phyloP scores from a whole-genome alignment of 2,329 filamentous ascomycete species.

The Ophiostoma sp. region DNA sequence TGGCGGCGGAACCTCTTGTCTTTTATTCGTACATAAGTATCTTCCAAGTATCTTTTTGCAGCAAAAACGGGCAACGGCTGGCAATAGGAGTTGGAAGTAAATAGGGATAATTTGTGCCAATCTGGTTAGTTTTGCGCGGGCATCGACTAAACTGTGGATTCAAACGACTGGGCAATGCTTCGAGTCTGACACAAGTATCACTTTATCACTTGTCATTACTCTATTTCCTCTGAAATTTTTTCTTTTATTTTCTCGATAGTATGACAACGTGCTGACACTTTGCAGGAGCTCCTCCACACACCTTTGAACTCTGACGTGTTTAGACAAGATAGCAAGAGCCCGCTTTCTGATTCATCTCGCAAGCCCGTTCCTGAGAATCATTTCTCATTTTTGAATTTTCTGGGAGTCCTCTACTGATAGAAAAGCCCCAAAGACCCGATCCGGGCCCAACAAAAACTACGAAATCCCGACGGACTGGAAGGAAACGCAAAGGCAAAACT shows the following conservation, averaged over 20 bases:
- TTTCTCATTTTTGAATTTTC: not conserved
- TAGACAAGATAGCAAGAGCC: not conserved
- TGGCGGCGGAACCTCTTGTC: not conserved
- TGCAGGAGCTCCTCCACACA: not conserved
- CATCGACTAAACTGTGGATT: slow-evolving; percentile 4
- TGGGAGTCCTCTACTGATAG: no score
- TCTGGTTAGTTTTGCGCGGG: slow-evolving; percentile 16
- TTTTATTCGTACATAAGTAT: not conserved
- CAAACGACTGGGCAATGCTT: not conserved
- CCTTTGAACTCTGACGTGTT: not conserved
- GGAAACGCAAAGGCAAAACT: no score
- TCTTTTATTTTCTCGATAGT: not conserved
- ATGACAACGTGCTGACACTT: not conserved
- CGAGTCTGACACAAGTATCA: not conserved
- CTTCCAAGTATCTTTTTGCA: not conserved
- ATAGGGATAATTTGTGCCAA: not conserved
- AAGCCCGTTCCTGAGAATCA: not conserved
- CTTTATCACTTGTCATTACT: not conserved
- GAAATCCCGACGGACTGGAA: not conserved
- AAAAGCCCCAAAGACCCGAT: not conserved
- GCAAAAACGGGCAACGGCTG: not conserved
- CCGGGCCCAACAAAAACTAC: not conserved
- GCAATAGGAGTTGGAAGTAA: not conserved
- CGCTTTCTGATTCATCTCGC: not conserved
- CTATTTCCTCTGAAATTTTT: not conserved